Evolutionary conservation across 805 yeast genomes (phyloP), one percentile per base, ranked within the genome.

Genomic region (Metschnikowia kunwiensis): DNA sequence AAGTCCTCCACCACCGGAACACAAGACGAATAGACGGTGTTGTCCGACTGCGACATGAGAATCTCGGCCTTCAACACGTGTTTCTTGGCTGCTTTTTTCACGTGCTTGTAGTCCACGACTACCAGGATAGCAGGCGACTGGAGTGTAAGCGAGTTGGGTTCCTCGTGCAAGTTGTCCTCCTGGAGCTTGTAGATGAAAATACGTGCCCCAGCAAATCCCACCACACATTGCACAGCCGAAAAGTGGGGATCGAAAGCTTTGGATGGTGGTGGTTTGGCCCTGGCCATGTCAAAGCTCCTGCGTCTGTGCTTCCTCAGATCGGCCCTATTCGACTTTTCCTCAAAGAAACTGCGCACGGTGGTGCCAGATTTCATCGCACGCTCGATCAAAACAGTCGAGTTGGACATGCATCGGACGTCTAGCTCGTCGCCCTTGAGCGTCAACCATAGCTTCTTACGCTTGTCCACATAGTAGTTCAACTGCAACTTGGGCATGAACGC

Each of bases 41-140:
- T 93, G 32, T 76, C 77, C 0, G 96, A 85, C 1, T 86, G 71
- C 12, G 85, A 74, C 8, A 85, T 77, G 7, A 71, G 57, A 1
- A 82, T 64, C 38, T 82, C 84, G 18, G 74, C 58, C 14, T 70
- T 64, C 15, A 80, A 48, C 16, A 44, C 52, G 48, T 74, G 83
- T 31, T 66, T 70, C 35, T 66, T 68, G 0, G 42, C 26, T 0
- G 63, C 20, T 0, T 53, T 39, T 24, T 62, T 61, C 12, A 50
- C 40, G 44, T 69, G 72, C 3, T 57, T 54, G 52, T 86, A 87
- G 39, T 72, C 76, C 0, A 79, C 49, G 2, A 72, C 69, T 5
- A 83, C 67, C 32, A 67, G 68, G 1, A 89, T 77, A 1, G 86
- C 82, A 0, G 97, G 97, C 0, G 95, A 76, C 34, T 75, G 82